These are phyloP conservation scores for Pharnaceum exiguum DNA, from an alignment of 148 eudicot species.

Conservation along the genomic window DNA sequence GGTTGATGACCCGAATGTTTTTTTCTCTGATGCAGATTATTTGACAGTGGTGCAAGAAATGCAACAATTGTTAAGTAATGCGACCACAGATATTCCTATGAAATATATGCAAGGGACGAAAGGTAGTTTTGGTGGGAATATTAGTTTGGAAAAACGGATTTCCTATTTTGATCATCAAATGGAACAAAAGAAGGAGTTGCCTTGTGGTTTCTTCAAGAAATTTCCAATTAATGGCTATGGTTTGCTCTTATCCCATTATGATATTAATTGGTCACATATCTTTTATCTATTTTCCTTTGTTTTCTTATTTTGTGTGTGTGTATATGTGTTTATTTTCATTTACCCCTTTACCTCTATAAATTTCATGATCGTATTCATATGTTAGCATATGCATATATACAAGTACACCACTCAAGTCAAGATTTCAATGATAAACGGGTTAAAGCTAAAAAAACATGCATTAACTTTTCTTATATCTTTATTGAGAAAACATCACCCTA, in stretches of 20 bases:
- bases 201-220: conserved; percentile 76
- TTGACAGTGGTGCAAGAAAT: conserved; percentile 46
- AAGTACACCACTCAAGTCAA: no score
- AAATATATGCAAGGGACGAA: conserved; percentile 52
- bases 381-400: no score
- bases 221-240: conserved; percentile 58
- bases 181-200: conserved; percentile 35
- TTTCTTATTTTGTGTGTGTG: neutral
- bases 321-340: no score
- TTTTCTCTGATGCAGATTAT: no score
- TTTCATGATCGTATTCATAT: no score
- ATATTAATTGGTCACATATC: neutral
- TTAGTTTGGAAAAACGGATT: conserved; percentile 42
- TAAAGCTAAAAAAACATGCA: no score
- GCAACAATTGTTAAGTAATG: conserved; percentile 26
- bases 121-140: conserved; percentile 65
- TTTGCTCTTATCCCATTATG: no score
- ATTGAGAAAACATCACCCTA: no score
- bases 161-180: conserved; percentile 53
- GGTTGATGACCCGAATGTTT: no score
- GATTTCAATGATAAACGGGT: no score
- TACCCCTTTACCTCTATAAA: no score
- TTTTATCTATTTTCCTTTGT: neutral
- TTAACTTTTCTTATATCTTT: no score
- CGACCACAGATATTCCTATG: conserved; percentile 24